phyloP scores from a whole-genome alignment of 108 stramenopile genomes.

The Epithemia pelagica region DNA sequence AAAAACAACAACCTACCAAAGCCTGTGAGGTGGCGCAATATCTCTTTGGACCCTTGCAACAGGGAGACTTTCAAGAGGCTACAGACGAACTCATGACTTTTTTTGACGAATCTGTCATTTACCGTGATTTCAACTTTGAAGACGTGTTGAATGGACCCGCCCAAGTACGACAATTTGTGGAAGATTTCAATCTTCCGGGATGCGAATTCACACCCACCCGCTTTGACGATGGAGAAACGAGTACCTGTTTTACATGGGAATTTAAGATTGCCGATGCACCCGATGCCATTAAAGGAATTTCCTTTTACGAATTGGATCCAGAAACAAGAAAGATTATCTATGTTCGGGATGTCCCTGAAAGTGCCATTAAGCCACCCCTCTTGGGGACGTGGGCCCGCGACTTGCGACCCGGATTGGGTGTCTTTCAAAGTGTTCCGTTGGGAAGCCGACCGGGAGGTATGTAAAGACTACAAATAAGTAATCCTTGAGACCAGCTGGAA shows the following conservation, averaged over 20 bases:
- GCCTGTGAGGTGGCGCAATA: conserved; percentile 69
- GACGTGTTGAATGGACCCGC: conserved; percentile 38
- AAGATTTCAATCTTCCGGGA: conserved; percentile 73
- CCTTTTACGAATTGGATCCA: conserved; percentile 69
- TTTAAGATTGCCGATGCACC: conserved; percentile 50
- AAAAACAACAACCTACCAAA: conserved; percentile 34
- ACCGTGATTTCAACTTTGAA: conserved; percentile 72
- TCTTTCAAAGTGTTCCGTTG: conserved; percentile 37
- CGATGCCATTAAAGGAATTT: conserved; percentile 68
- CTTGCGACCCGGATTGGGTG: conserved; percentile 47
- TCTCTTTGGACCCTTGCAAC: conserved; percentile 65
- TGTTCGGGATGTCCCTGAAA: conserved; percentile 69
- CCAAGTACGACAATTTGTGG: conserved; percentile 56
- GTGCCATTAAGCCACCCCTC: conserved; percentile 64
- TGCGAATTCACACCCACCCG: conserved; percentile 56
- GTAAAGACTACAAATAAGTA: not conserved
- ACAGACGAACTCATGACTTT: conserved; percentile 58
- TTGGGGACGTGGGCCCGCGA: conserved; percentile 55
- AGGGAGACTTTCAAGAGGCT: conserved; percentile 17
- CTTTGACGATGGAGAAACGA: conserved; percentile 57
- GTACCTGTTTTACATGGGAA: conserved; percentile 77
- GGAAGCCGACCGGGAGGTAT: conserved; percentile 24
- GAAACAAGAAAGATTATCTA: conserved; percentile 45
- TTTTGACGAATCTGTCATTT: conserved; percentile 52
- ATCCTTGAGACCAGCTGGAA: too few relatives aligned